Base-by-base conservation (phyloP, 2,329 filamentous ascomycete genomes). In the Trichoderma sp. region DNA sequence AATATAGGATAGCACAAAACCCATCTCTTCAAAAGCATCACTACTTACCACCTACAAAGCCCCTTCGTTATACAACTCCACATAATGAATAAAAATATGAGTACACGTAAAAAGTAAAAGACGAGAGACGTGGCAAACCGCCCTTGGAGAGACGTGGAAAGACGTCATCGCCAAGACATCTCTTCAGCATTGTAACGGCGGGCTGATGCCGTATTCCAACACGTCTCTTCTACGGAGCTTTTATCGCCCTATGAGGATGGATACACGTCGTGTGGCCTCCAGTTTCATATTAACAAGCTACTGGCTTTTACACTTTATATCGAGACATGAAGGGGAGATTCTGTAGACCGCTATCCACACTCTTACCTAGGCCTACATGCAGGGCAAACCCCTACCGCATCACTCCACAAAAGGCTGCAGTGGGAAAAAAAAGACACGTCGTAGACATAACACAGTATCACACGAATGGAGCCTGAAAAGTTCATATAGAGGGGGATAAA, bases 341-440 rank as follows among this genome's bases (percentile, higher is more conserved):
- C 4, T 3, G 32, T 34, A 57, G n/a, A 58, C 28, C 15, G 28
- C 64, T 58, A 58, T 67, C 64, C 64, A 67, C 64, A 13, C 63
- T 36, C 15, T 39, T 39, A 39, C 36, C 36, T 36, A 26, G 23
- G 23, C 61, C 15, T 59, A 63, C 50, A 66, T 66, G 62, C 50
- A 71, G 68, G 68, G 68, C 68, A 58, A 67, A 58, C 68, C 68
- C 68, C 68, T 66, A 71, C 59, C 61, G 23, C n/a, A 17, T 63
- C 59, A 57, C 68, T 39, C 57, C 53, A 67, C 61, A 61, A 68
- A 58, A 32, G 36, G 53, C 13, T 67, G 34, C 61, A 58, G 13
- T 7, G 47, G 47, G 1, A 43, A 32, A 58, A 23, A 17, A 58
- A 47, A 20, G 13, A 36, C 26, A 28, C 15, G 34, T 39, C 28